Conservation (phyloP, 192 early-diverging fungal species). For the Oehlia diaphana region DNA sequence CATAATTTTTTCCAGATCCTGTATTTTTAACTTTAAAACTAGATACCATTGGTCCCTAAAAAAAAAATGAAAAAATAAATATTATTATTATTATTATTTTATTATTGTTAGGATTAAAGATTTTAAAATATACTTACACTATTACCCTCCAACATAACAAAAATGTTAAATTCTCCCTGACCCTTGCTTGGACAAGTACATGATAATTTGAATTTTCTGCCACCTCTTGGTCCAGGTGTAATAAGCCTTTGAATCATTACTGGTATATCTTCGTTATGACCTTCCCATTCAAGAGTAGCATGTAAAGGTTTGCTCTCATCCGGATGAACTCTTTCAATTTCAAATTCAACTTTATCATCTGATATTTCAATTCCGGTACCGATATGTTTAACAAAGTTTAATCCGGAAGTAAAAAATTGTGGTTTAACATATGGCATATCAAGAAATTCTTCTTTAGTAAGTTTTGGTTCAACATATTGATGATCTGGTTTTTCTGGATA, state of each 20-base stretch:
- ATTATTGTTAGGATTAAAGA: neutral
- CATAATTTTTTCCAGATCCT: neutral
- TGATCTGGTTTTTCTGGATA: slow-evolving; percentile 50
- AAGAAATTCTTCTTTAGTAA: slow-evolving; percentile 25
- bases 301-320: slow-evolving; percentile 29
- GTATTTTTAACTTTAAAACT: neutral
- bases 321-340: slow-evolving; percentile 11
- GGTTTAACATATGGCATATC: slow-evolving; percentile 17
- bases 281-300: slow-evolving; percentile 15
- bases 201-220: neutral
- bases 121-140: neutral
- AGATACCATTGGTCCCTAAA: slow-evolving; percentile 18
- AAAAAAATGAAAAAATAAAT: neutral
- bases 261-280: neutral
- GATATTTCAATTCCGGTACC: neutral
- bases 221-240: neutral
- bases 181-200: slow-evolving; percentile 15
- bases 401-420: slow-evolving; percentile 3
- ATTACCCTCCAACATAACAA: slow-evolving; percentile 16
- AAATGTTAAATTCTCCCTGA: slow-evolving; percentile 20
- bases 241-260: slow-evolving; percentile 15
- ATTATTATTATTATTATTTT: too few relatives aligned
- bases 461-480: slow-evolving; percentile 49
- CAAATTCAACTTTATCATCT: slow-evolving; percentile 5
- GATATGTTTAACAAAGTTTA: neutral